Conservation (phyloP, 2,329 filamentous ascomycete species). For the Septoria petroselini region DNA sequence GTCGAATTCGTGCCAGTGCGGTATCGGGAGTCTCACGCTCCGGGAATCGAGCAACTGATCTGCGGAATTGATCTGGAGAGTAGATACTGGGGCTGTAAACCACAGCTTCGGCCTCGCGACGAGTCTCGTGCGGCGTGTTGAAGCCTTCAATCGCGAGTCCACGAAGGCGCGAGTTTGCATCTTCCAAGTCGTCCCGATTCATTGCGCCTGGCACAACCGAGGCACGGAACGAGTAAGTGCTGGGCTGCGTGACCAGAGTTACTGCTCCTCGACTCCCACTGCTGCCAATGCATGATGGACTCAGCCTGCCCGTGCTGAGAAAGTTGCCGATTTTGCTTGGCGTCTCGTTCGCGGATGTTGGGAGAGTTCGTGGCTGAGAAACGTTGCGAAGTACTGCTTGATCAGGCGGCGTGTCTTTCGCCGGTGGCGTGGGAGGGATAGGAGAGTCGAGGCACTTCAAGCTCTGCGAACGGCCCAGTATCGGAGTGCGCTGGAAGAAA, state of each 20-base stretch:
- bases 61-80: constrained; percentile 19
- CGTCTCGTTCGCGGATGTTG: constrained; percentile 17
- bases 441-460: constrained; percentile 32
- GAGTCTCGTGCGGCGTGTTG: constrained; percentile 29
- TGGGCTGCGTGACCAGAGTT: constrained; percentile 32
- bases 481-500: constrained; percentile 9
- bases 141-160: constrained; percentile 34
- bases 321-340: constrained; percentile 18
- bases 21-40: constrained; percentile 1
- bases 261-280: constrained; percentile 27
- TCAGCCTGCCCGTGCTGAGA: constrained; percentile 24
- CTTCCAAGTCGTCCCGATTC: constrained; percentile 27
- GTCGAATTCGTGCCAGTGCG: not conserved
- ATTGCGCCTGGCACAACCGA: constrained; percentile 31
- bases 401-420: constrained; percentile 45
- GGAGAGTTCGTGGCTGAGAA: constrained; percentile 4
- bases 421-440: constrained; percentile 44
- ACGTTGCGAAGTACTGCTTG: constrained; percentile 20
- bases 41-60: constrained; percentile 4
- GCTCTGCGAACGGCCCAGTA: constrained; percentile 29
- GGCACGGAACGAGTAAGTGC: constrained; percentile 33
- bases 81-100: constrained; percentile 35
- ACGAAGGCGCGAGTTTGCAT: constrained; percentile 32
- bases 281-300: constrained; percentile 30
- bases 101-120: constrained; percentile 16